Base-by-base conservation (phyloP, 1,284 basidiomycete species). In the Puccinia novopanici region DNA sequence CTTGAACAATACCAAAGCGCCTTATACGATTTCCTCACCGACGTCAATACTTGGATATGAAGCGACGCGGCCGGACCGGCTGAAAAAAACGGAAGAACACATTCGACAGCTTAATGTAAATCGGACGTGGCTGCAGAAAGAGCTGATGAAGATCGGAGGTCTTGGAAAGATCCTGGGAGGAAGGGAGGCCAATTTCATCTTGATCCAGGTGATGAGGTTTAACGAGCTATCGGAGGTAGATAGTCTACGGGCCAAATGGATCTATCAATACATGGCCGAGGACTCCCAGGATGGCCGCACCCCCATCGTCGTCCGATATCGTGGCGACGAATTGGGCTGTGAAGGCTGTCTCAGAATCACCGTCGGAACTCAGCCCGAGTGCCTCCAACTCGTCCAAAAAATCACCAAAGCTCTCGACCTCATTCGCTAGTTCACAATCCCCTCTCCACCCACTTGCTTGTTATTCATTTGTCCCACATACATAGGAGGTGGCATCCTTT, bases 1-100 rank as follows among this genome's bases (percentile, higher is more conserved):
- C 83, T 90, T 99, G 82, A 91, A 91, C 84, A 99, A 98, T 86
- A 93, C 96, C 75, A 99, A 99, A 86, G 97, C 96, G 0, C 96
- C 96, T 0, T 99, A 99, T 88, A 98, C 98, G 86, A 91, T 99
- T 83, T 96, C 95, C 17, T 90, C 92, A 0, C 95, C 95, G 0
- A 94, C 94, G 2, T 93, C 96, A 9, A 88, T 90, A 68, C 90
- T 98, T 42, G 95, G 94, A 0, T 87, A 92, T 17, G 89, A 92
- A 13, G 94, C 96, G 0, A 89, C 94, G 50, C 90, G 92, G 0
- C 88, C 90, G 0, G 84, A 87, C 17, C 91, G 93, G 6, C 84
- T 97, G 17, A 84, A 86, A 0, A 84, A 86, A 22, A 94, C 94
- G 92, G 88, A 88, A n/a, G 75, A 83, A 40, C 93, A 93, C 83